Evolutionary conservation across 2,329 filamentous ascomycete species (phyloP).

Genomic region (Zymoseptoria ardabiliae): DNA sequence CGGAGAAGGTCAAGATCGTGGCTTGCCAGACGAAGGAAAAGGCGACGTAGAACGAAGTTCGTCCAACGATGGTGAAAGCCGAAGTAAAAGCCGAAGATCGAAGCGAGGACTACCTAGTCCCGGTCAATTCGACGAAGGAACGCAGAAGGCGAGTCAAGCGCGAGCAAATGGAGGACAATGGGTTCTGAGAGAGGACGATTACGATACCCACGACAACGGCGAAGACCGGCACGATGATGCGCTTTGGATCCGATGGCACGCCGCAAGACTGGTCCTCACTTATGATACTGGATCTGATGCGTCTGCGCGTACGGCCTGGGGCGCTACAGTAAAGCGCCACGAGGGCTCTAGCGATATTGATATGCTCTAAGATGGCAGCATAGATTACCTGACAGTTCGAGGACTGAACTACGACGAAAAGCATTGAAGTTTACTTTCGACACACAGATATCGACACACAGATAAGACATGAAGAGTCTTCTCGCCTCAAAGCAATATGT

Average conservation of each 20-base stretch:
- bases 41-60: slow-evolving; percentile 38
- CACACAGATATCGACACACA: no score
- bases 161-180: neutral
- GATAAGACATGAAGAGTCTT: no score
- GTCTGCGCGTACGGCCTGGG: neutral
- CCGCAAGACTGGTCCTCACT: neutral
- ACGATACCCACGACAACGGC: neutral
- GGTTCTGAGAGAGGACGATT: neutral
- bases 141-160: neutral
- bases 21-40: slow-evolving; percentile 84
- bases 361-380: neutral
- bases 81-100: neutral
- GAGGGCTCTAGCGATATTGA: neutral
- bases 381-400: neutral
- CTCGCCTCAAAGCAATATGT: no score
- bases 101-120: neutral
- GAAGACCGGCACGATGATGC: neutral
- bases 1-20: slow-evolving; percentile 97
- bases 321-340: neutral
- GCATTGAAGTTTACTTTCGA: neutral
- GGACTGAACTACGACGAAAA: neutral
- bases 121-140: neutral
- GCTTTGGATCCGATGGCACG: neutral
- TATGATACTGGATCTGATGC: neutral
- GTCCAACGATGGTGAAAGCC: neutral